Evolutionary conservation across 331 rosid species (phyloP), one percentile per base, ranked within the genome.

Genomic region (Quercus phellos): DNA sequence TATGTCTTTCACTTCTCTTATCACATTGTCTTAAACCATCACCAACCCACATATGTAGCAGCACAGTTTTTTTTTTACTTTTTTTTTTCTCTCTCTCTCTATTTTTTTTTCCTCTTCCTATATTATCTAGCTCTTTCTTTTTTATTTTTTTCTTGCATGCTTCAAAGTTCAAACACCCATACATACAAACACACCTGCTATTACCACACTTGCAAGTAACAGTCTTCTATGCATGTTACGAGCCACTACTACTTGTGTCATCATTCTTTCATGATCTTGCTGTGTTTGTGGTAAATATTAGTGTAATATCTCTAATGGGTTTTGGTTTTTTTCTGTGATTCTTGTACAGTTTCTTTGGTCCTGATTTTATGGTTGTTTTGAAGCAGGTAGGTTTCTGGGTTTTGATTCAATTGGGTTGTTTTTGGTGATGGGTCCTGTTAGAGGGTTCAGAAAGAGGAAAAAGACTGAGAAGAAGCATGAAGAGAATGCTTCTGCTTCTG

Each of bases 361-460:
- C 59, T 76, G 82, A 80, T 80, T 46, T 46, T 72, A 38, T 71
- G 27, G 74, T 77, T 67, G 53, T 69, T 75, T 85, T 46, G 88
- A 82, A 87, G 82, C 74, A 70, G 64, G 64, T 77, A 78, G 87
- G 74, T 77, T 82, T 78, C 74, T 78, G 78, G 83, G 85, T 81
- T 58, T 81, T 88, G 83, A 77, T 87, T 89, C 74, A 78, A 84
- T 87, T 90, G 35, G n/a, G 73, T 80, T 64, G 83, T 70, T 78
- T 81, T 29, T 50, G 76, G 74, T 82, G 70, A 91, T 91, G 98
- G 97, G 88, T 91, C 97, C 92, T 84, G 80, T 84, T 22, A 86
- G 90, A 85, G 95, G 97, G 38, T 72, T 83, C 0, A 93, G 75
- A 73, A 93, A 83, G 87, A 88, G 91, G 80, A 93, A 78, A 79